Base-by-base conservation (phyloP, 352 stramenopile species). In the Phytopythium chamaehyphon region DNA sequence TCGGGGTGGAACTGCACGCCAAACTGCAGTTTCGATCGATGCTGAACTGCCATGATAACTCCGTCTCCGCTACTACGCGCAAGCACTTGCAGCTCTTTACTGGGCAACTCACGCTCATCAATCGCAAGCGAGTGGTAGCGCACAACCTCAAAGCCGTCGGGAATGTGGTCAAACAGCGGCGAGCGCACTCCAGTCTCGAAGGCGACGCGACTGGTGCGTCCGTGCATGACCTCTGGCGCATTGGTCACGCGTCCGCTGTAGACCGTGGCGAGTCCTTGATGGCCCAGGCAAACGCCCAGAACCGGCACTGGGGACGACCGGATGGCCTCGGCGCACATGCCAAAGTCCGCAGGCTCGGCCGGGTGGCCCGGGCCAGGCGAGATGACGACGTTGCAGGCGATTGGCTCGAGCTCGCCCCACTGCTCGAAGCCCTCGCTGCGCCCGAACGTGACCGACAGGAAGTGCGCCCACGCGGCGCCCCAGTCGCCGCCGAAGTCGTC, bases 1-100 rank as follows among this genome's bases (percentile, higher is more conserved):
- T 99, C 96, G 1, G 96, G 96, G 62, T 99, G 96, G 74, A 99
- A 99, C 68, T 99, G 96, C 28, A 98, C 91, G 45, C 95, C 95
- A 63, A 92, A 98, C 59, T 98, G 92, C 40, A 76, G 87, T 71
- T 88, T 84, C 6, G 56, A 53, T 9, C 62, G 59, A 65, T 98
- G 91, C 50, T 76, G 57, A 22, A 98, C 58, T 6, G 73, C 95
- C 93, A 98, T 98, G 45, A 97, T 75, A 21, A 90, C 73, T 19
- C 73, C 66, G 57, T 88, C 78, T 40, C 77, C 64, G 6, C 81
- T 89, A 19, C 40, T 47, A 36, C 74, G 60, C 14, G 88, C 90
- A 15, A 76, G 76, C 14, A 91, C 66, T 7, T 61, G 23, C 21
- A 97, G 65, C 28, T 75, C 54, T 0, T 60, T 28, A 19, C 15